Evolutionary conservation across 345 rosid species (phyloP), one percentile per base, ranked within the genome.

Genomic region (Ailanthus altissimus): DNA sequence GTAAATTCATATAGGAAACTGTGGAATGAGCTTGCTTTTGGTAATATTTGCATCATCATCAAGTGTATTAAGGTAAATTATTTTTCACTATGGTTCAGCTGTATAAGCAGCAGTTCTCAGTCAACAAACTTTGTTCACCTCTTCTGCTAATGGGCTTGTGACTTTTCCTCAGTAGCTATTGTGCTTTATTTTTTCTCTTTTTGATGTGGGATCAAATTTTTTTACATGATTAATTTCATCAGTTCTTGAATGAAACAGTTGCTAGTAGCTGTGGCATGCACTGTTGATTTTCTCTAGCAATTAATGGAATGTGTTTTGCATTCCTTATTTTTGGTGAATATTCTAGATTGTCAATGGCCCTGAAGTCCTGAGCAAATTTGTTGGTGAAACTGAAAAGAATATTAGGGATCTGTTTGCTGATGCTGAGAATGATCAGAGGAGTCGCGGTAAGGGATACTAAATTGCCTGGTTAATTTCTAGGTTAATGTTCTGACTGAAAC

Each of bases 371-470:
- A 94, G 97, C 90, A 97, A 97, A 88, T 94, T 90, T 85, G 98
- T 97, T 78, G 98, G 99, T 87, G 98, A 97, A 86, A 91, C 98
- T 45, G 98, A 97, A 83, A 97, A 94, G 88, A 92, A 92, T 75
- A 94, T 97, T 16, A 86, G 98, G 77, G 99, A 97, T 83, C 84
- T 97, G 61, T 97, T 94, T 82, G 97, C 96, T 82, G 98, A 97
- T 89, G 99, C 99, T 68, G 99, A 97, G 84, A 87, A 90, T 79
- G 99, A 97, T 80, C 98, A 97, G 79, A 88, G 90, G 86, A 68
- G 84, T 77, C 88, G 70, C 16, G 98, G 99, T 97, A 81, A 84
- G 87, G 77, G 58, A 74, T 73, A 67, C 16, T 72, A 79, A 58
- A 18, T n/a, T 43, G 59, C 43, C 16, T 26, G 28, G 59, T 79